phyloP scores from a whole-genome alignment of 2,329 filamentous ascomycete species.

The Curvularia spicifera region DNA sequence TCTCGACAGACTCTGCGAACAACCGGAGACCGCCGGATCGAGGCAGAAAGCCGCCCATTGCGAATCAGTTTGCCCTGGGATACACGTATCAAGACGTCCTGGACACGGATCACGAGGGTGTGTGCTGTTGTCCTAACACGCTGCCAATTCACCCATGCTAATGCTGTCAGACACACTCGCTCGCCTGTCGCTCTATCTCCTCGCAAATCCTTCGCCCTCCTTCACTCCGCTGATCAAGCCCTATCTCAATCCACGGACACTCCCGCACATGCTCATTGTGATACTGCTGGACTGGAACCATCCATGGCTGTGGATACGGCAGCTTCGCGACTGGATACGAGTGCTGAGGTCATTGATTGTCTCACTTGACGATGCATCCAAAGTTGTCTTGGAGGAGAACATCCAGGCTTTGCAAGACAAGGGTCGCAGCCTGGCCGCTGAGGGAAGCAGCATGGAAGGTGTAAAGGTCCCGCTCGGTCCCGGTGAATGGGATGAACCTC shows the following conservation, averaged over 20 bases:
- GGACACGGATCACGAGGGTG: conserved; percentile 91
- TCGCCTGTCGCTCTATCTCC: conserved; percentile 85
- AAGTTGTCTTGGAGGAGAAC: conserved; percentile 83
- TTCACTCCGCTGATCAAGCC: conserved; percentile 85
- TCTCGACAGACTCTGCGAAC: conserved; percentile 49
- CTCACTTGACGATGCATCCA: conserved; percentile 75
- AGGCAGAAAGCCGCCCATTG: conserved; percentile 71
- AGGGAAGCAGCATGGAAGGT: conserved; percentile 40
- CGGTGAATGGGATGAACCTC: conserved; percentile 89
- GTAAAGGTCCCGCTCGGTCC: conserved; percentile 76
- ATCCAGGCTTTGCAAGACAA: conserved; percentile 78
- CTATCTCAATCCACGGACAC: conserved; percentile 80
- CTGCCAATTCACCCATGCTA: conserved; percentile 10
- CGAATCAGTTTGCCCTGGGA: conserved; percentile 89
- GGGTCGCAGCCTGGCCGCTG: conserved; percentile 35
- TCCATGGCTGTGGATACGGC: conserved; percentile 89
- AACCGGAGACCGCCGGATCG: conserved; percentile 61
- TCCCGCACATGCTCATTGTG: conserved; percentile 84
- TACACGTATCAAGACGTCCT: conserved; percentile 96
- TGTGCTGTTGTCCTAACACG: conserved; percentile 22
- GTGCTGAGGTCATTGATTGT: conserved; percentile 78
- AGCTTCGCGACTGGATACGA: conserved; percentile 87
- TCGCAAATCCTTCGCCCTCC: conserved; percentile 81
- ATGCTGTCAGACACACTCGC: conserved; percentile 76
- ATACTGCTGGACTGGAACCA: conserved; percentile 95